phyloP scores from a whole-genome alignment of 768 basidiomycete genomes.

The Gautieria morchelliformis region DNA sequence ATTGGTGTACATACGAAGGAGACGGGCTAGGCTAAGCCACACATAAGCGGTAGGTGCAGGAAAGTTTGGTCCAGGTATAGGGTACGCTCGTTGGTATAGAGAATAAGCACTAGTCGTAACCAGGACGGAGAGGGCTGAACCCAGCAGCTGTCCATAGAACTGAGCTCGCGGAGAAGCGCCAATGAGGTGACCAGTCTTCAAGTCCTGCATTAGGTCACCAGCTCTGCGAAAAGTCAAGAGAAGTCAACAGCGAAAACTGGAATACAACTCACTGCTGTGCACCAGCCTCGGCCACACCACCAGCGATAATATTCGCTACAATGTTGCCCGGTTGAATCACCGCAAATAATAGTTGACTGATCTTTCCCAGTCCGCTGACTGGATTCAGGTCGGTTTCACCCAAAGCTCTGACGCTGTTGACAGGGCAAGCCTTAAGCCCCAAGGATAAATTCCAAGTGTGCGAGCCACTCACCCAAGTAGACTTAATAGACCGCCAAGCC shows the following conservation, averaged over 20 bases:
- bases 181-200: conserved; percentile 94
- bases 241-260: conserved; percentile 2
- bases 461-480: conserved; percentile 57
- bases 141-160: conserved; percentile 89
- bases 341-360: conserved; percentile 89
- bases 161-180: conserved; percentile 88
- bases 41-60: conserved; percentile 93
- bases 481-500: conserved; percentile 74
- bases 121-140: conserved; percentile 78
- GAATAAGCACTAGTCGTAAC: conserved; percentile 83
- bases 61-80: conserved; percentile 89
- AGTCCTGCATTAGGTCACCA: conserved; percentile 96
- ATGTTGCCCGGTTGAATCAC: conserved; percentile 91
- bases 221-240: conserved; percentile 40
- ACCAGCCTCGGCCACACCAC: conserved; percentile 94
- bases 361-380: conserved; percentile 88
- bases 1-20: conserved; percentile 48
- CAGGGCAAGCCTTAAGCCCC: conserved; percentile 4
- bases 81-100: conserved; percentile 80
- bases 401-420: conserved; percentile 72
- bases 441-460: not conserved
- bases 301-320: conserved; percentile 96
- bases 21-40: conserved; percentile 72
- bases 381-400: conserved; percentile 95
- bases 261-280: conserved; percentile 63